Base-by-base conservation (phyloP, 305 asterid species). In the Solanum chacoense region DNA sequence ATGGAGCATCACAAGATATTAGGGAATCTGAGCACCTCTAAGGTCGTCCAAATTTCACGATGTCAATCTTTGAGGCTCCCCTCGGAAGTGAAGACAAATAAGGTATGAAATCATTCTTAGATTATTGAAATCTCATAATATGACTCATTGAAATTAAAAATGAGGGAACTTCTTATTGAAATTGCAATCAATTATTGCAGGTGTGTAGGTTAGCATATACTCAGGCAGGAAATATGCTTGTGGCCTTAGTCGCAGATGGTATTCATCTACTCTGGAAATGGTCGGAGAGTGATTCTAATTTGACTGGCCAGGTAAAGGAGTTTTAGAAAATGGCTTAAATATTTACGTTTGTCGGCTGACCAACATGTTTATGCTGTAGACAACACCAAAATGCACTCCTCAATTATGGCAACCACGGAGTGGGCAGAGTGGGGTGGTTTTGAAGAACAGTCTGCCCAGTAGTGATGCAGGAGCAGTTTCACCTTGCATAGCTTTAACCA, bases 201-300 rank as follows among this genome's bases (percentile, higher is more conserved):
- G 92, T 96, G 77, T 93, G 95, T 91, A 93, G 97, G 93, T 90
- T 96, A 93, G 87, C 88, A 13, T 96, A 95, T 92, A 93, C 96
- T 65, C 91, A 92, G 87, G 88, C 98, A 20, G 98, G 99, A 78
- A 92, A 93, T 86, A 94, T 90, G 63, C 89, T 95, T 79, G 89
- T 96, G 88, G 96, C 98, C 32, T 91, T 96, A 85, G 95, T 93
- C 86, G 95, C 91, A 91, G 92, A 93, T 84, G 98, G 98, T 63
- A 88, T 91, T 85, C 98, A 94, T 94, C 91, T 92, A 9, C 90
- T 93, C 7, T 96, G 99, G 99, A 93, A 88, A 93, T 95, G 97
- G 97, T 29, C 83, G 28, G 92, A 90, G 74, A 79, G 88, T 78
- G 90, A 40, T 37, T 71, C 86, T 85, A 90, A 89, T 90, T 67